Conservation (phyloP, 2,329 filamentous ascomycete species). For the Colletotrichum aenigma region DNA sequence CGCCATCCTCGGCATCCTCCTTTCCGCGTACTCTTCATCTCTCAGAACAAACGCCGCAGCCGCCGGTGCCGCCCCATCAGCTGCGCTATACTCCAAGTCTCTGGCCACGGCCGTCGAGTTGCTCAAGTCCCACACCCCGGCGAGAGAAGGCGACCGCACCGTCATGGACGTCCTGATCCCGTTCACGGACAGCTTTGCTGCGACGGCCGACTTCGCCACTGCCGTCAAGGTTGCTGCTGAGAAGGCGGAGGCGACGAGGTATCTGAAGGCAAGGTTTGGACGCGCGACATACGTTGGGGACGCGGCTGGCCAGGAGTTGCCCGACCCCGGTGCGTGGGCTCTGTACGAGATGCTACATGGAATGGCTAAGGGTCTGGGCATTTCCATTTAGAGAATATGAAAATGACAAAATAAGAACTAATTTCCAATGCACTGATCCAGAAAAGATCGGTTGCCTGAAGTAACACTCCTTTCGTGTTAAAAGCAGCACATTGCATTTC, state of each 20-base stretch:
- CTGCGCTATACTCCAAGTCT: constrained; percentile 22
- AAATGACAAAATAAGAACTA: neutral
- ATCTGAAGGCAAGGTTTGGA: constrained; percentile 30
- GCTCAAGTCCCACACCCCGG: constrained; percentile 29
- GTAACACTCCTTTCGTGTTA: no score
- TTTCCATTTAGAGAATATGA: neutral
- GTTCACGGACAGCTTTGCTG: constrained; percentile 22
- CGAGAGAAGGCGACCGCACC: constrained; percentile 29
- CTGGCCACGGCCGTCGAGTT: constrained; percentile 24
- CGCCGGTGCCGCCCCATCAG: neutral
- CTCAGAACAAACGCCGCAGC: constrained; percentile 12
- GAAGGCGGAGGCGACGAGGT: constrained; percentile 31
- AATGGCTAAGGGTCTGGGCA: neutral
- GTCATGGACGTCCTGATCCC: constrained; percentile 27
- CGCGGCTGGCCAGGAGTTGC: constrained; percentile 28
- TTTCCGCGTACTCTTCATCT: constrained; percentile 25
- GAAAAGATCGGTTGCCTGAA: neutral
- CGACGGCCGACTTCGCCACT: constrained; percentile 14
- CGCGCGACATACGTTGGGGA: constrained; percentile 32
- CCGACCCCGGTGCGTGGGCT: constrained; percentile 35
- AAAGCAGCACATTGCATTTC: neutral
- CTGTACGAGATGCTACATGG: constrained; percentile 28
- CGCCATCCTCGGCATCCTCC: constrained; percentile 33
- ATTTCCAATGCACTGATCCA: neutral
- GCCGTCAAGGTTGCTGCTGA: constrained; percentile 43